Conservation (phyloP, 805 yeast species). For the Metschnikowia noctiluminum region DNA sequence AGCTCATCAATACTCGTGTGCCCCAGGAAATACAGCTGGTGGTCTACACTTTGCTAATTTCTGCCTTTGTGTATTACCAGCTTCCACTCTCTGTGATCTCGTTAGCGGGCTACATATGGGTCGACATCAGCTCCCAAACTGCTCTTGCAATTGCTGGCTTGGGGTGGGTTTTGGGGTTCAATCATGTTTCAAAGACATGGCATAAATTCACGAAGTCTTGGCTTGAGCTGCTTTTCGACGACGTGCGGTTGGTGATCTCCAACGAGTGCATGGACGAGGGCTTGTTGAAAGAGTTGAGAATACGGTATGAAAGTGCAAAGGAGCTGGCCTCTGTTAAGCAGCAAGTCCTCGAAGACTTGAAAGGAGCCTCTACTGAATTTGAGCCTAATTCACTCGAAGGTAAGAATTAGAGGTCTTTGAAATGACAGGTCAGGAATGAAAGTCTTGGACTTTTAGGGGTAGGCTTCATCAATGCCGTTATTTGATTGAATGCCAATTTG, state of each 20-base stretch:
- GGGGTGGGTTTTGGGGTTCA: slow-evolving; percentile 43
- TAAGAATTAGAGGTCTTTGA: not conserved
- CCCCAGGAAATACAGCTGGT: slow-evolving; percentile 36
- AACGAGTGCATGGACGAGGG: slow-evolving; percentile 38
- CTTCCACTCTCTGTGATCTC: slow-evolving; percentile 35
- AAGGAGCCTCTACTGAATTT: slow-evolving; percentile 1
- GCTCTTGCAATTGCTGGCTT: slow-evolving; percentile 32
- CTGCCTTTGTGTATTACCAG: slow-evolving; percentile 35
- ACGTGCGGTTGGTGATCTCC: slow-evolving; percentile 29
- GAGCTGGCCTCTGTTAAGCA: slow-evolving; percentile 14
- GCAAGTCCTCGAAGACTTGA: slow-evolving; percentile 15
- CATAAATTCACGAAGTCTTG: slow-evolving; percentile 26
- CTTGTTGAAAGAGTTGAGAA: slow-evolving; percentile 31
- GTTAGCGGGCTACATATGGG: slow-evolving; percentile 28
- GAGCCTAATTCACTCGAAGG: not conserved
- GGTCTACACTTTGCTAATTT: slow-evolving; percentile 27
- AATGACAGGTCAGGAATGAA: not conserved
- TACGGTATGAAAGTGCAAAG: slow-evolving; percentile 23
- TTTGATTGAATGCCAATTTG: not conserved
- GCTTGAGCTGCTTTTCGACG: slow-evolving; percentile 31
- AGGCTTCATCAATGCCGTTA: not conserved
- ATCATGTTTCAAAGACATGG: slow-evolving; percentile 39
- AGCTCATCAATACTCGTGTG: slow-evolving; percentile 27
- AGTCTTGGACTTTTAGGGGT: no score
- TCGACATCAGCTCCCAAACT: slow-evolving; percentile 31